Conservation (phyloP, 2,329 filamentous ascomycete genomes). For the Microdochium nivale region DNA sequence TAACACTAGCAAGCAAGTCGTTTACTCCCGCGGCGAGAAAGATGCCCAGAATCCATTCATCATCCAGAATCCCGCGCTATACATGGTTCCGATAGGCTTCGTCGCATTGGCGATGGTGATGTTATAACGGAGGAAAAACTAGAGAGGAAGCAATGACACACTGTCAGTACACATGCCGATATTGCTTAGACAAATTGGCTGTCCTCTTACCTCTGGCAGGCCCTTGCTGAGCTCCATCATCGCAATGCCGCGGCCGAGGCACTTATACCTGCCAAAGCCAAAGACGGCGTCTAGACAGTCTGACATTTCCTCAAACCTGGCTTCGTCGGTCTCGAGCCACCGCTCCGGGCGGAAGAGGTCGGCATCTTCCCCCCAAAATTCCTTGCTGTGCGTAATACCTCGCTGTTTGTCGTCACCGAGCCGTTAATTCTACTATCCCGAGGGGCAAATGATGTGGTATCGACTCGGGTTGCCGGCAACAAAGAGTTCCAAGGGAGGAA, state of each 20-base stretch:
- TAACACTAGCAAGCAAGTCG: neutral
- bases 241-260: conserved; percentile 29
- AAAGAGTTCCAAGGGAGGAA: too few relatives aligned
- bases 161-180: neutral
- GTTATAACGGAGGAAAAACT: conserved; percentile 24
- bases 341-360: conserved; percentile 11
- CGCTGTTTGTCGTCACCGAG: neutral
- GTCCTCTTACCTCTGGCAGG: neutral
- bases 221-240: conserved; percentile 31
- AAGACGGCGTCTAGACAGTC: conserved; percentile 26
- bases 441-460: too few relatives aligned
- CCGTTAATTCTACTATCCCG: neutral
- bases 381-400: conserved; percentile 26
- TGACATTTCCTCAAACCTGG: conserved; percentile 5
- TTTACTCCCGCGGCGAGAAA: conserved; percentile 6
- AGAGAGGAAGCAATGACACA: neutral
- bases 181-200: neutral
- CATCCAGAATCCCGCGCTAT: conserved; percentile 24
- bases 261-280: conserved; percentile 25
- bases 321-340: conserved; percentile 11
- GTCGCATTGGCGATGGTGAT: conserved; percentile 23
- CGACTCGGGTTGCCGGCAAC: too few relatives aligned
- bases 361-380: conserved; percentile 18
- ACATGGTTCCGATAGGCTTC: conserved; percentile 19
- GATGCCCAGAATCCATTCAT: conserved; percentile 26